Percentiles rank a stretch among this genome's conserved stretches.
These are phyloP conservation scores for Mortierella alpina DNA, from an alignment of 192 early-diverging fungal species.

Conservation along the genomic window DNA sequence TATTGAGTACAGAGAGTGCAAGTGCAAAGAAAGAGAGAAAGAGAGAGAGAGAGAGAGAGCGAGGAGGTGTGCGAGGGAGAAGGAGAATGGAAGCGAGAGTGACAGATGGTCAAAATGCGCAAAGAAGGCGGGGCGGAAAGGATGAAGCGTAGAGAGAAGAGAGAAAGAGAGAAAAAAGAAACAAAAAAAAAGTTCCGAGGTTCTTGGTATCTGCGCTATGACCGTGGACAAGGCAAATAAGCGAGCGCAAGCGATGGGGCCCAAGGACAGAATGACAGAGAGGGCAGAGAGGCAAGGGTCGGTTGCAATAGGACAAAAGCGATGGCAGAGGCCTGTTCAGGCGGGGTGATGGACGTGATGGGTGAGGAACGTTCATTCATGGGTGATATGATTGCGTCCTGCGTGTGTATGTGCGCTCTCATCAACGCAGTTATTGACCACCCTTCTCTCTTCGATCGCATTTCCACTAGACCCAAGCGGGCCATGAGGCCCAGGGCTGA, in stretches of 20 bases:
- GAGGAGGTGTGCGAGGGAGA: background rate
- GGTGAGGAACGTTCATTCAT: no score
- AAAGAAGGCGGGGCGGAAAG: background rate
- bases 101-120: background rate
- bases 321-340: no score
- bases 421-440: no score
- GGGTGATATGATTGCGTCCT: no score
- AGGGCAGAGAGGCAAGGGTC: no score
- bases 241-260: background rate
- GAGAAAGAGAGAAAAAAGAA: background rate
- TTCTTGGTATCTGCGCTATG: slow-evolving; percentile 6
- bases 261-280: no score
- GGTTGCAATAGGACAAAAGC: no score
- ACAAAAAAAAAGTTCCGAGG: slow-evolving; percentile 10
- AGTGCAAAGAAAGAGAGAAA: background rate
- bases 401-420: no score
- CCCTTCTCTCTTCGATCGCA: no score
- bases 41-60: background rate
- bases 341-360: no score
- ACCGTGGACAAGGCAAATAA: background rate
- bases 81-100: background rate
- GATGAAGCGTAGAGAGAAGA: background rate
- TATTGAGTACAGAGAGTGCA: background rate
- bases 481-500: no score
- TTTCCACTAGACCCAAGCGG: no score